These are phyloP conservation scores for Annulohypoxylon maeteangense DNA, from an alignment of 495 filamentous ascomycete species.

Conservation along the genomic window DNA sequence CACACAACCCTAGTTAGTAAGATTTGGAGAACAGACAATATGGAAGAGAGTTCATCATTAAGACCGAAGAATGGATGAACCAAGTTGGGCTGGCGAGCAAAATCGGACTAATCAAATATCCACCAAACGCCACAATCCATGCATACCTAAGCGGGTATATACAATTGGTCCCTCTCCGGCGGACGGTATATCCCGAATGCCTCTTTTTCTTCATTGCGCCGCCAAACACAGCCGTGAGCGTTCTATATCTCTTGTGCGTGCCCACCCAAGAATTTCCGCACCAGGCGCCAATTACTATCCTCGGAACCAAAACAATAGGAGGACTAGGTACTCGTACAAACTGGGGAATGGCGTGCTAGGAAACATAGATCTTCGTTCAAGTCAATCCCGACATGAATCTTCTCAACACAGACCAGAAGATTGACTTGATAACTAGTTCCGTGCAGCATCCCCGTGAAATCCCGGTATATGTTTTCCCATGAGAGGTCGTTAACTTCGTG, in stretches of 20 bases:
- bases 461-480: conserved; percentile 21
- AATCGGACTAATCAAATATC: conserved; percentile 28
- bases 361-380: not conserved
- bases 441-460: not conserved
- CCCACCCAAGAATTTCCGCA: conserved; percentile 19
- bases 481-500: conserved; percentile 39
- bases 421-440: conserved; percentile 9
- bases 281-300: conserved; percentile 28
- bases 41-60: conserved; percentile 8
- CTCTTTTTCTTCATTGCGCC: conserved; percentile 19
- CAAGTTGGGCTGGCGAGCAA: conserved; percentile 7
- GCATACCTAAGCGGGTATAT: conserved; percentile 36
- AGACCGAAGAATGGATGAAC: not conserved
- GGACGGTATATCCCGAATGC: conserved; percentile 8
- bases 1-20: not conserved
- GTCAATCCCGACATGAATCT: not conserved
- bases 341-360: not conserved
- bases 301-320: conserved; percentile 19
- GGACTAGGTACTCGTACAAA: conserved; percentile 32
- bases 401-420: not conserved
- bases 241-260: conserved; percentile 24
- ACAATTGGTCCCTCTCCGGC: conserved; percentile 25
- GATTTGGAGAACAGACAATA: not conserved
- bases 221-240: conserved; percentile 29
- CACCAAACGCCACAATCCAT: conserved; percentile 38